phyloP scores from a whole-genome alignment of 805 yeast genomes.

The Candida palmyrensis region DNA sequence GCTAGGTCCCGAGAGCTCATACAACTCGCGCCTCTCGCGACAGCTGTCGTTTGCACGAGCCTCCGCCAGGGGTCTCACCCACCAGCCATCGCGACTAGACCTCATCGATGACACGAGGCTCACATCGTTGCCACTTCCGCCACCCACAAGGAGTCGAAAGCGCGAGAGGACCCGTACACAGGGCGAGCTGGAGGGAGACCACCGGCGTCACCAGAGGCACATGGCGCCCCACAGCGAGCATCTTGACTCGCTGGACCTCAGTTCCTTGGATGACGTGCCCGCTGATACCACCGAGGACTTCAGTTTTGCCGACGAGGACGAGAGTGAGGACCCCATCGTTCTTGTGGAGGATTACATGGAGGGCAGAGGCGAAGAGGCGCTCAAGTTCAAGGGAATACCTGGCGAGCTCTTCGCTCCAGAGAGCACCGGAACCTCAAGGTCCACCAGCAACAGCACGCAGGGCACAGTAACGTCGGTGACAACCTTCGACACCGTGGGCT shows the following conservation, averaged over 20 bases:
- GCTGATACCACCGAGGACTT: conserved; percentile 9
- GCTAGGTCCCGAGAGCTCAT: neutral
- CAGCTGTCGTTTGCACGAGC: neutral
- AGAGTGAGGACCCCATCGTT: conserved; percentile 36
- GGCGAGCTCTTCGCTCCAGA: too few relatives aligned
- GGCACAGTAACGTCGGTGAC: conserved; percentile 1
- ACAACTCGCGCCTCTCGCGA: neutral
- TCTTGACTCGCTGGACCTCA: neutral
- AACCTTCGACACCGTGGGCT: conserved; percentile 5
- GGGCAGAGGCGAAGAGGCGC: neutral
- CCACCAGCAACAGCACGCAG: neutral
- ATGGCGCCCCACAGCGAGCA: neutral
- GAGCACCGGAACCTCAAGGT: neutral
- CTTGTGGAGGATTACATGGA: conserved; percentile 54
- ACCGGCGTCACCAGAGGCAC: too few relatives aligned
- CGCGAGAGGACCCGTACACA: too few relatives aligned
- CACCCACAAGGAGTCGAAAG: conserved; percentile 36
- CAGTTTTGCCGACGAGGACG: conserved; percentile 12
- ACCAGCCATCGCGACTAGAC: conserved; percentile 40
- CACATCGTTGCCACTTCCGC: conserved; percentile 50
- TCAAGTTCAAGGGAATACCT: too few relatives aligned
- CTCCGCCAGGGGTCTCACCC: conserved; percentile 9
- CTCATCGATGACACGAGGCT: conserved; percentile 43
- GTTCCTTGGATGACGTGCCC: too few relatives aligned
- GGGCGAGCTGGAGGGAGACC: too few relatives aligned